Evolutionary conservation across 768 basidiomycete species (phyloP), one percentile per base, ranked within the genome.

Genomic region (Ramaria rubella): DNA sequence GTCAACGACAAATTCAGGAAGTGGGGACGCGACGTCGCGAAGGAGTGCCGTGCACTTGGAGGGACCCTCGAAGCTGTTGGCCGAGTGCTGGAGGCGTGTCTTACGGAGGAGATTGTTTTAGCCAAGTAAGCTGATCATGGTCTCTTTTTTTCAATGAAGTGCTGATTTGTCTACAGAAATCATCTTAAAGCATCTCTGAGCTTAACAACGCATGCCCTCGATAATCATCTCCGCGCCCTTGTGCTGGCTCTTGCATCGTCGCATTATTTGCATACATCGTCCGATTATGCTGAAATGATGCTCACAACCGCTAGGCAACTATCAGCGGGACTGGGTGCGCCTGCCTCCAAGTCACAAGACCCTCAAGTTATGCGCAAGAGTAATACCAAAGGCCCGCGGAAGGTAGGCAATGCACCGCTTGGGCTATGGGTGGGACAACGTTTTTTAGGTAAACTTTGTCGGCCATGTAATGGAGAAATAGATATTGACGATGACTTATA

Each of bases 391-490:
- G 14, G 63, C 61, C 11, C 72, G 75, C 49, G 64, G 65, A 2
- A 63, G 52, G 48, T 81, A 19, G 87, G 86, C 4, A 87, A 87
- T 56, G 84, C 78, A 3, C 78, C 79, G 33, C 65, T 88, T 64
- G 72, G 86, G 21, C 64, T 87, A 49, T 89, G 88, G 88, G 80
- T 85, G 11, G 86, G 86, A 5, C 81, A 89, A 63, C 74, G 85
- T 43, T 78, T 80, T 60, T 69, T 82, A 48, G 86, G 86, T 87
- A 27, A 27, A 27, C 19, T 4, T 21, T 21, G 12, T 15, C 9
- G 27, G 15, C 30, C 3, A 29, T 5, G 33, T 31, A 33, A 6
- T 36, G 9, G 3, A 12, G n/a, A 23, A 36, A 8, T 21, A 24
- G 33, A 6, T 31, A 23, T 31, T 51, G 33, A 48, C 23, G 40